Evolutionary conservation across 2,329 filamentous ascomycete species (phyloP).

Genomic region (Biscogniauxia marginata): DNA sequence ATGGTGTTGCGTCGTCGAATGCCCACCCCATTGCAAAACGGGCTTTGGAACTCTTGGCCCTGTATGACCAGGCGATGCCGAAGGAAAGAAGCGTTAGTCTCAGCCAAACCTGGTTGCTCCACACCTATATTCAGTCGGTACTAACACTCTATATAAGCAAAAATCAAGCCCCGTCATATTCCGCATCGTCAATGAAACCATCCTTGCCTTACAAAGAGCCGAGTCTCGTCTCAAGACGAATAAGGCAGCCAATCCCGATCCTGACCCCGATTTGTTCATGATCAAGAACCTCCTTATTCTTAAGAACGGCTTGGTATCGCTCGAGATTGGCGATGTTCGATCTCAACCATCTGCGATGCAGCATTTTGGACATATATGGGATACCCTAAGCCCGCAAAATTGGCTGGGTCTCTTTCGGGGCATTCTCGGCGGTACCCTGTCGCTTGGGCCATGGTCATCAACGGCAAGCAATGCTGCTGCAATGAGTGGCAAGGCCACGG

Average conservation of each 20-base stretch:
- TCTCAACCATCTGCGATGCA: constrained; percentile 53
- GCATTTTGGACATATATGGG: constrained; percentile 65
- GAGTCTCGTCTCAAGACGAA: constrained; percentile 67
- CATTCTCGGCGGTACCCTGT: constrained; percentile 54
- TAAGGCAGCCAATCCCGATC: constrained; percentile 47
- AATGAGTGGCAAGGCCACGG: constrained; percentile 14
- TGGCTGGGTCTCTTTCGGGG: constrained; percentile 59
- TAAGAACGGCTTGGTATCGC: constrained; percentile 92
- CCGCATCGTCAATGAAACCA: constrained; percentile 85
- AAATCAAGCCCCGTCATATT: constrained; percentile 57
- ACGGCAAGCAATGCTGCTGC: constrained; percentile 17
- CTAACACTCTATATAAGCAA: constrained; percentile 37
- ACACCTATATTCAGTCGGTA: neutral
- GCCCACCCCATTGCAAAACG: constrained; percentile 58
- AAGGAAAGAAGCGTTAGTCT: constrained; percentile 59
- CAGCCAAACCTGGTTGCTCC: neutral
- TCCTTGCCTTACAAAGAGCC: constrained; percentile 75
- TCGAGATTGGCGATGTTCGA: constrained; percentile 78
- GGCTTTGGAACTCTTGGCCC: constrained; percentile 56
- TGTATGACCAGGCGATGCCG: constrained; percentile 65
- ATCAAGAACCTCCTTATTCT: constrained; percentile 92
- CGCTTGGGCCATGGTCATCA: constrained; percentile 34
- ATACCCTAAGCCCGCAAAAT: constrained; percentile 57
- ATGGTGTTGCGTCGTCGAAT: constrained; percentile 53
- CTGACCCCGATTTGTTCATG: constrained; percentile 86